A percentile compares a stretch with the other conserved stretches of the same genome.
Conservation (phyloP, 2,329 filamentous ascomycete genomes). For the Emmonsia crescens region DNA sequence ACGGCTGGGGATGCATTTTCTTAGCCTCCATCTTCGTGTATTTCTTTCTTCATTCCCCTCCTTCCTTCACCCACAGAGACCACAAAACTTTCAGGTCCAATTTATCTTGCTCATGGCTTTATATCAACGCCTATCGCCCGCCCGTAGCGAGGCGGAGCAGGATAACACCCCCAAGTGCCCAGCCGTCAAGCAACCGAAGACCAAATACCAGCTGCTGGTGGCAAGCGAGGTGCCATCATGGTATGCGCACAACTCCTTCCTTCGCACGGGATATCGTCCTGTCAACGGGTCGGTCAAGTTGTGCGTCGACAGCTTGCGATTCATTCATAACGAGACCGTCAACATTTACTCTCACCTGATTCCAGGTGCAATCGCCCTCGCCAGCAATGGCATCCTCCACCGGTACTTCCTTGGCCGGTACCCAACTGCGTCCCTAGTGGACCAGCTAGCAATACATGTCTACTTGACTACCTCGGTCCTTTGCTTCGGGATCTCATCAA, state of each 20-base stretch:
- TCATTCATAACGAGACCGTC: constrained; percentile 58
- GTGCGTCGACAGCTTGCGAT: constrained; percentile 48
- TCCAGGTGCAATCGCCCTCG: constrained; percentile 51
- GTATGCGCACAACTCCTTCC: constrained; percentile 58
- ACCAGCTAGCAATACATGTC: constrained; percentile 33
- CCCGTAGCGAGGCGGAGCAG: background rate
- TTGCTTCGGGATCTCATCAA: constrained; percentile 50
- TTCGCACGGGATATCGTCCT: constrained; percentile 54
- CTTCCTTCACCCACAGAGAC: background rate
- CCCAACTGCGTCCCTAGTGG: constrained; percentile 2
- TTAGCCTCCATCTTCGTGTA: background rate
- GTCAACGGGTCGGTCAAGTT: constrained; percentile 48
- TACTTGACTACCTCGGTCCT: constrained; percentile 59
- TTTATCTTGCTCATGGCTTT: background rate
- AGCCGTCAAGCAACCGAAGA: constrained; percentile 1
- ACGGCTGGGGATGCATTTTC: background rate
- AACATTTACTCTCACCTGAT: constrained; percentile 64
- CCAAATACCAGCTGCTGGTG: constrained; percentile 27
- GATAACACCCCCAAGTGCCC: background rate
- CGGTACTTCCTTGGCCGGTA: constrained; percentile 8
- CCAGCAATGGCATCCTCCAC: constrained; percentile 7
- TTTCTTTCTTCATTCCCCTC: background rate
- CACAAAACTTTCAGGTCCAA: background rate
- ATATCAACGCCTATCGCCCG: background rate
- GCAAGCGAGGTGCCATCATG: constrained; percentile 43